Conservation (phyloP, 2,329 filamentous ascomycete genomes). For the Stagonosporopsis chrysanthemi region DNA sequence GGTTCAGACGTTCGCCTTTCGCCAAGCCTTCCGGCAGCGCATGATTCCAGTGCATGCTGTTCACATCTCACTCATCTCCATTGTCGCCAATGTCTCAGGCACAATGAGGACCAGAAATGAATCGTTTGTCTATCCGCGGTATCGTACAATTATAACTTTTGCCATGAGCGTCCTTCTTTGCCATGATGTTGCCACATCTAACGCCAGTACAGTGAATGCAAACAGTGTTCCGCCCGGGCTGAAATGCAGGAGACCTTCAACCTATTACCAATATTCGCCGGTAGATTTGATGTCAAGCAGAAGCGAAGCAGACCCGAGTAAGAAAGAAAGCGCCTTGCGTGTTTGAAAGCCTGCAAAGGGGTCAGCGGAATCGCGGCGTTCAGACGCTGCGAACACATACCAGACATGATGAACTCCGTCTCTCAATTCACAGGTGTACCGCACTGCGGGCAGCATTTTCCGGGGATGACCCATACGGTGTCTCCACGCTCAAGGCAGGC, state of each 20-base stretch:
- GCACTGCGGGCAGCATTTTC: conserved; percentile 50
- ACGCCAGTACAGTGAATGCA: conserved; percentile 33
- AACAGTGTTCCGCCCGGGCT: conserved; percentile 23
- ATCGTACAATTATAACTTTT: conserved; percentile 21
- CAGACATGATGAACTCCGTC: neutral
- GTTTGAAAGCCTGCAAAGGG: neutral
- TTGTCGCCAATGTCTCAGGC: neutral
- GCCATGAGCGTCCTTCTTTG: neutral
- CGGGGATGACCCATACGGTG: conserved; percentile 52
- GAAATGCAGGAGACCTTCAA: conserved; percentile 22
- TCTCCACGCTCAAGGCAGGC: conserved; percentile 51
- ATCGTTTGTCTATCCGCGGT: conserved; percentile 13
- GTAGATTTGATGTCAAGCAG: conserved; percentile 16
- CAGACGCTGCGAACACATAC: conserved; percentile 2
- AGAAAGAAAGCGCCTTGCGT: neutral
- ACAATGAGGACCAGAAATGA: conserved; percentile 12
- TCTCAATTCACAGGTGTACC: conserved; percentile 50
- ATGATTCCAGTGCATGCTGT: neutral
- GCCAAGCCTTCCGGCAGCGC: neutral
- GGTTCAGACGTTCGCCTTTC: neutral
- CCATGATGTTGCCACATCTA: conserved; percentile 14
- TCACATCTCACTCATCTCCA: neutral
- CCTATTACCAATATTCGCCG: conserved; percentile 19
- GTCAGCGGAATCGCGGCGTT: conserved; percentile 7
- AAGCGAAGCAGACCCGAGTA: conserved; percentile 1